These are phyloP conservation scores for Solanum appendiculatum DNA, from an alignment of 257 asterid genomes.

Conservation along the genomic window DNA sequence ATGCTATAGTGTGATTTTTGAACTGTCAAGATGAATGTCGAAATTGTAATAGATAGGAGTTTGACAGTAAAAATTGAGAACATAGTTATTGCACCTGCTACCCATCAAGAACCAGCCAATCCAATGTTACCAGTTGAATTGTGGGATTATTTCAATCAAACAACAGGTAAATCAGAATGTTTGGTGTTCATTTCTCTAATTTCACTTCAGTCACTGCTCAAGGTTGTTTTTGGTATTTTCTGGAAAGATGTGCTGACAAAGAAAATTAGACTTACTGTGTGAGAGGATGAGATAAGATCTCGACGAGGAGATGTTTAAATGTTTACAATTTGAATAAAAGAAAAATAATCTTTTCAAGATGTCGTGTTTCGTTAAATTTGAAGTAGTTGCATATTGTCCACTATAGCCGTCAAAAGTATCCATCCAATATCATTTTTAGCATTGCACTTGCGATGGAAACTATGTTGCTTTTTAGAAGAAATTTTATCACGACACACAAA, in stretches of 20 bases:
- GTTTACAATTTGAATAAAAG: background rate
- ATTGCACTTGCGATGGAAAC: background rate
- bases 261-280: background rate
- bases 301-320: background rate
- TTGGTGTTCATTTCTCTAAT: background rate
- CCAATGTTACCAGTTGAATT: background rate
- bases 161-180: background rate
- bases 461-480: background rate
- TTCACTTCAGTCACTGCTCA: background rate
- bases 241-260: background rate
- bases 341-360: background rate
- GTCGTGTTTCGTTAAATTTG: background rate
- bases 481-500: background rate
- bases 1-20: background rate
- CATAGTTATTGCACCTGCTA: background rate
- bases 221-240: background rate
- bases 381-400: background rate
- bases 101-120: background rate
- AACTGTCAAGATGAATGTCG: background rate
- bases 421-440: background rate
- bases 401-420: background rate
- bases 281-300: background rate
- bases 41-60: background rate
- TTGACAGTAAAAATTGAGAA: background rate
- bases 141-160: background rate